phyloP scores from a whole-genome alignment of 345 rosid species.

The Pseudoturritis turrita region DNA sequence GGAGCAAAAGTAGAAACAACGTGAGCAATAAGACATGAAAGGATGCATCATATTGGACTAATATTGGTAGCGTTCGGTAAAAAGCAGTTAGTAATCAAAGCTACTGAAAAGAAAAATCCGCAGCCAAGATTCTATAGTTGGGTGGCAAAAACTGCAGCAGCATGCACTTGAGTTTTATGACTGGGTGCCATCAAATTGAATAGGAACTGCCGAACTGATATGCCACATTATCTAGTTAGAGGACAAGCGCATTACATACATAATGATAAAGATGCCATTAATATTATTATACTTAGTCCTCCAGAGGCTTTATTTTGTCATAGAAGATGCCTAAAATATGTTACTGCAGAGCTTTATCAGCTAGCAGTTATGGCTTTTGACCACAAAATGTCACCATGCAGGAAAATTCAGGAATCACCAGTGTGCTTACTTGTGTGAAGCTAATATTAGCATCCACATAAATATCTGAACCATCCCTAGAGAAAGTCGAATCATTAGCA shows the following conservation, averaged over 20 bases:
- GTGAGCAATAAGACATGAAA: constrained; percentile 4
- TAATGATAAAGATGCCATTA: background rate
- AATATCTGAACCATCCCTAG: constrained; percentile 87
- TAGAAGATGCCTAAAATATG: background rate
- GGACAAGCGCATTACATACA: background rate
- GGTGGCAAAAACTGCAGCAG: background rate
- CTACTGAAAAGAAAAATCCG: background rate
- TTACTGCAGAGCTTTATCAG: constrained; percentile 7
- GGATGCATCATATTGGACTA: background rate
- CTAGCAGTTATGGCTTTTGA: background rate
- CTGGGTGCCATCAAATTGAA: constrained; percentile 1
- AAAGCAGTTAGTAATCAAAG: background rate
- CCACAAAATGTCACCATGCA: constrained; percentile 10
- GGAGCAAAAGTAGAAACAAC: background rate
- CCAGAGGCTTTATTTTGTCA: background rate
- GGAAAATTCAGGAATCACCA: constrained; percentile 9
- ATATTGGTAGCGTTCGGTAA: background rate
- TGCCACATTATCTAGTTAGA: constrained; percentile 9
- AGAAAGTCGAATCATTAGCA: constrained; percentile 67
- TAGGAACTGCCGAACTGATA: background rate
- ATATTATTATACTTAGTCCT: background rate
- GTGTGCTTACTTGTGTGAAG: constrained; percentile 74
- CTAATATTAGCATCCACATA: constrained; percentile 78
- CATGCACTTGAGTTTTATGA: background rate
- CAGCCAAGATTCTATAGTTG: background rate